Evolutionary conservation across 192 early-diverging fungal species (phyloP).

Genomic region (Phlyctochytrium arcticum): DNA sequence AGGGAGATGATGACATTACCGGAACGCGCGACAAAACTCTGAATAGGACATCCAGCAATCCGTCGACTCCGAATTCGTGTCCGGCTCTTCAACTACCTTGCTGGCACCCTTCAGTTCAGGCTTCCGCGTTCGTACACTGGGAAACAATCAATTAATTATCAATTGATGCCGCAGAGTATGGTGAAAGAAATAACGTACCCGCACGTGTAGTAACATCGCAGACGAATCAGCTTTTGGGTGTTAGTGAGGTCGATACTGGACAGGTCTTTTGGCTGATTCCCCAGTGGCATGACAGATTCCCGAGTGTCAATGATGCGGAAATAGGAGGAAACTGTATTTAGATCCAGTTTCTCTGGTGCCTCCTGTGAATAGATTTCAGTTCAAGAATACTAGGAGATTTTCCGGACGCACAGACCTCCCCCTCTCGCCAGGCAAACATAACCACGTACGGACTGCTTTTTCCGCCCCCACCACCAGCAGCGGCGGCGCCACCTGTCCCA

Average conservation of each 20-base stretch:
- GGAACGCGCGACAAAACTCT: slow-evolving; percentile 36
- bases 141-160: too few relatives aligned
- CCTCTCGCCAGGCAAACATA: slow-evolving; percentile 24
- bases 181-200: too few relatives aligned
- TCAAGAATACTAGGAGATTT: not conserved
- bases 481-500: not conserved
- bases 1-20: slow-evolving; percentile 9
- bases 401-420: not conserved
- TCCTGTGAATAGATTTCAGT: slow-evolving; percentile 13
- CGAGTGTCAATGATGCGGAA: slow-evolving; percentile 34
- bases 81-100: slow-evolving; percentile 25
- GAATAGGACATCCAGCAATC: slow-evolving; percentile 30
- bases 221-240: slow-evolving; percentile 21
- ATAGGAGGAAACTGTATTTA: slow-evolving; percentile 24
- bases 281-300: not conserved
- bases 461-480: slow-evolving; percentile 2
- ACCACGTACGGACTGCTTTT: slow-evolving; percentile 29
- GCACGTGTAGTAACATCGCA: slow-evolving; percentile 38
- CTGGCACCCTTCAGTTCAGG: slow-evolving; percentile 17
- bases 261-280: not conserved
- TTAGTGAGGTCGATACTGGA: slow-evolving; percentile 17
- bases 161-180: too few relatives aligned
- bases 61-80: slow-evolving; percentile 25
- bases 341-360: slow-evolving; percentile 33
- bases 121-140: too few relatives aligned